Percentiles rank a stretch among this genome's conserved stretches.
Conservation (phyloP, 1,284 basidiomycete genomes). For the Tilletia indica region DNA sequence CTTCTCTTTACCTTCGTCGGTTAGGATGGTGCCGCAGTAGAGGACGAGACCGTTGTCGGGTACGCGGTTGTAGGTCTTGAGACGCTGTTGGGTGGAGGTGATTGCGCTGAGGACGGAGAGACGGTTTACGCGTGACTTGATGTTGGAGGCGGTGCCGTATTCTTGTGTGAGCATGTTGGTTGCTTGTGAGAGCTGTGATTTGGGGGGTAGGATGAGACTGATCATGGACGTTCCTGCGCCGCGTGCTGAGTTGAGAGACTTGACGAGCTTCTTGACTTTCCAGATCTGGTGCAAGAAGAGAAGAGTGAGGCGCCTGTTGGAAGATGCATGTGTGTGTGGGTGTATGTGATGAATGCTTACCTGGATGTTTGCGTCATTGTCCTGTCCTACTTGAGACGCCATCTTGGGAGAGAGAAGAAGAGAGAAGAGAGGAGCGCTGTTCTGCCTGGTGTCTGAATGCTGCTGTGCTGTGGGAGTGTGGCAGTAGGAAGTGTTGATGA, state of each 20-base stretch:
- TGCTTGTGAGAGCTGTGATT: conserved; percentile 93
- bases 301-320: background rate
- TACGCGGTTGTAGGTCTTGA: conserved; percentile 85
- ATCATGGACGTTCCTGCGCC: conserved; percentile 97
- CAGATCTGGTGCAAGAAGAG: conserved; percentile 57
- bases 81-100: conserved; percentile 95
- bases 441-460: no score
- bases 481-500: no score
- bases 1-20: conserved; percentile 94
- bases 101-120: conserved; percentile 96
- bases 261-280: conserved; percentile 88
- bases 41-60: conserved; percentile 96
- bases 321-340: background rate
- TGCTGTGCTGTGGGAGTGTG: no score
- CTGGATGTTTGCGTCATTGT: conserved; percentile 18
- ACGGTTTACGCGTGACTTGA: conserved; percentile 98
- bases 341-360: background rate
- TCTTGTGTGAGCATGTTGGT: conserved; percentile 96
- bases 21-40: conserved; percentile 85
- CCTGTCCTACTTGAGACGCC: background rate
- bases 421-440: background rate
- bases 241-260: conserved; percentile 52
- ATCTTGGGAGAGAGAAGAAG: background rate
- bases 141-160: conserved; percentile 82
- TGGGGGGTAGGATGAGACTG: conserved; percentile 91